These are phyloP conservation scores for Nicotiana noctiflora DNA, from an alignment of 257 asterid species.

Conservation along the genomic window DNA sequence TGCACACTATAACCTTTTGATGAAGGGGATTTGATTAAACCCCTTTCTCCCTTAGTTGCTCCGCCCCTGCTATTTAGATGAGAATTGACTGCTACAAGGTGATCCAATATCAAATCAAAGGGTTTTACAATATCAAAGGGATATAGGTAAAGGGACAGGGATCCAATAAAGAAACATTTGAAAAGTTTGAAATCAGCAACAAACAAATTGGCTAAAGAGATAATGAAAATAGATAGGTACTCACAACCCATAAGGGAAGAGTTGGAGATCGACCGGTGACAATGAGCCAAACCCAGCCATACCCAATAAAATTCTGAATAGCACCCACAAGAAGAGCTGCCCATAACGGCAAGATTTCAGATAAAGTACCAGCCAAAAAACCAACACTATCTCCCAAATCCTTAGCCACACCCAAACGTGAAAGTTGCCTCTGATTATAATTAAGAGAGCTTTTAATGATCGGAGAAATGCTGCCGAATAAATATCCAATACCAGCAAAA, in stretches of 20 bases:
- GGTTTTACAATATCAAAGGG: background rate
- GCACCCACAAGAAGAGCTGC: slow-evolving; percentile 48
- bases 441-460: slow-evolving; percentile 28
- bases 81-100: too few relatives aligned
- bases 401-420: slow-evolving; percentile 46
- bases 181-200: background rate
- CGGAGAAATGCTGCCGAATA: slow-evolving; percentile 48
- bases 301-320: slow-evolving; percentile 36
- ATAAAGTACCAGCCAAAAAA: slow-evolving; percentile 41
- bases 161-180: too few relatives aligned
- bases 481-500: slow-evolving; percentile 46
- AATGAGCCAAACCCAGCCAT: slow-evolving; percentile 56
- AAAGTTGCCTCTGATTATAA: slow-evolving; percentile 37
- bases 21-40: too few relatives aligned
- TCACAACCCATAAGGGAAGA: slow-evolving; percentile 45
- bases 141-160: background rate
- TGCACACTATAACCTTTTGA: too few relatives aligned
- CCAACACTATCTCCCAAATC: slow-evolving; percentile 52
- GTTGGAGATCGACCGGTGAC: slow-evolving; percentile 35
- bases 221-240: slow-evolving; percentile 7
- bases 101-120: background rate
- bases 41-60: too few relatives aligned
- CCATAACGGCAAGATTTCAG: slow-evolving; percentile 47
- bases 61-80: too few relatives aligned
- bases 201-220: background rate